Percentiles rank a stretch among this genome's conserved stretches.
Conservation (phyloP, 495 filamentous ascomycete genomes). For the Lasiosphaeriaceae sp. region DNA sequence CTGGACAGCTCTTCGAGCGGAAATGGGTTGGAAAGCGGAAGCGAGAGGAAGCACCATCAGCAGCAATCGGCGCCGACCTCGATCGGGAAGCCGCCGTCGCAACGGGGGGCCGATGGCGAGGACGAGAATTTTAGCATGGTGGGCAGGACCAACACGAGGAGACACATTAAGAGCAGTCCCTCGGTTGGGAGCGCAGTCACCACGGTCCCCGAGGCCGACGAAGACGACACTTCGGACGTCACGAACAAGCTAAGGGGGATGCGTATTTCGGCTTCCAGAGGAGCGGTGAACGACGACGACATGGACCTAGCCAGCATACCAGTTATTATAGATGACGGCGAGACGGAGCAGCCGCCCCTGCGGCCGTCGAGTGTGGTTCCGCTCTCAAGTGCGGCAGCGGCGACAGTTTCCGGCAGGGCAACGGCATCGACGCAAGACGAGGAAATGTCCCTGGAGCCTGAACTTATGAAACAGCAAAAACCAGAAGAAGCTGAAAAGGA, state of each 20-base stretch:
- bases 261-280: constrained; percentile 27
- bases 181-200: constrained; percentile 70
- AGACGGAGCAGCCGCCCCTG: constrained; percentile 20
- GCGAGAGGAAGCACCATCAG: constrained; percentile 30
- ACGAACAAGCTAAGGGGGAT: constrained; percentile 34
- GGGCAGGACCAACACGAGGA: constrained; percentile 60
- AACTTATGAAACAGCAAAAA: background rate
- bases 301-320: constrained; percentile 38
- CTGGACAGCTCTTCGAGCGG: constrained; percentile 38
- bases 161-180: constrained; percentile 68
- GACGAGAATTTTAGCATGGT: constrained; percentile 38
- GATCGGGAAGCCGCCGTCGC: constrained; percentile 47
- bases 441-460: background rate
- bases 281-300: constrained; percentile 32
- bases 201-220: constrained; percentile 67
- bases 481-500: background rate
- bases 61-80: constrained; percentile 28
- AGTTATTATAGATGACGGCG: constrained; percentile 39
- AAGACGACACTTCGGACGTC: constrained; percentile 53
- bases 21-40: constrained; percentile 12
- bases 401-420: too few species aligned
- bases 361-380: constrained; percentile 26
- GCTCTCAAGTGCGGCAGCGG: constrained; percentile 4
- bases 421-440: background rate
- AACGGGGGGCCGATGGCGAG: constrained; percentile 32